These are phyloP conservation scores for Botrytis squamosa DNA, from an alignment of 2,329 filamentous ascomycete species.

Conservation along the genomic window DNA sequence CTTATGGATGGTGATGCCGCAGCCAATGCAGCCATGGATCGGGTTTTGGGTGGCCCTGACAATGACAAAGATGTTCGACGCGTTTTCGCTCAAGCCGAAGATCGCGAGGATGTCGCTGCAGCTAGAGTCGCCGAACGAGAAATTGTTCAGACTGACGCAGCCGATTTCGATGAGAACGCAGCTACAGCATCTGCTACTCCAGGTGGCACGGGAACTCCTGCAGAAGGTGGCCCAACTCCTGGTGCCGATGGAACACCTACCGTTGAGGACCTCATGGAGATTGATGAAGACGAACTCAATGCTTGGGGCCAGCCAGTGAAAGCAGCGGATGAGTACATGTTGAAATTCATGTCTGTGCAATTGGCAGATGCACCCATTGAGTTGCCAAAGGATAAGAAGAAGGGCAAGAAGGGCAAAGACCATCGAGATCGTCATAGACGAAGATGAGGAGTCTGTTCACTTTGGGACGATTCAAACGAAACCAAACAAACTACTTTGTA, in stretches of 20 bases:
- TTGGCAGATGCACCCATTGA: conserved; percentile 60
- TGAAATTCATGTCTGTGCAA: conserved; percentile 64
- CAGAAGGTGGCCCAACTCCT: conserved; percentile 44
- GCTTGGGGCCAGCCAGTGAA: conserved; percentile 57
- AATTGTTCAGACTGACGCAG: conserved; percentile 77
- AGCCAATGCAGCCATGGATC: conserved; percentile 80
- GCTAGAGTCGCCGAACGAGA: conserved; percentile 87
- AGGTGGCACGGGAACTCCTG: conserved; percentile 35
- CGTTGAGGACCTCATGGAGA: conserved; percentile 28
- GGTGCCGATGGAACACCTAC: conserved; percentile 37
- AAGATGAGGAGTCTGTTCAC: conserved; percentile 30
- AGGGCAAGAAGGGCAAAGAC: conserved; percentile 49
- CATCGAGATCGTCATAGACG: conserved; percentile 35
- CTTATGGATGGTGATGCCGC: conserved; percentile 65
- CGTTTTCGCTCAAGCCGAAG: conserved; percentile 85
- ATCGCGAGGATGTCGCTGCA: conserved; percentile 85
- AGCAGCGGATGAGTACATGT: conserved; percentile 74
- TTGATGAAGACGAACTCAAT: conserved; percentile 47
- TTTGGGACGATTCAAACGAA: background rate
- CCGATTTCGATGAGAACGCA: conserved; percentile 73
- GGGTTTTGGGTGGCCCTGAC: conserved; percentile 64
- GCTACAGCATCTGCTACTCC: conserved; percentile 36
- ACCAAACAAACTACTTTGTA: conserved; percentile 8
- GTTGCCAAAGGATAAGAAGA: conserved; percentile 64
- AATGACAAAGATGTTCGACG: conserved; percentile 64